Conservation (phyloP, 441 rosid species). For the Euphorbia schlechtendalii region DNA sequence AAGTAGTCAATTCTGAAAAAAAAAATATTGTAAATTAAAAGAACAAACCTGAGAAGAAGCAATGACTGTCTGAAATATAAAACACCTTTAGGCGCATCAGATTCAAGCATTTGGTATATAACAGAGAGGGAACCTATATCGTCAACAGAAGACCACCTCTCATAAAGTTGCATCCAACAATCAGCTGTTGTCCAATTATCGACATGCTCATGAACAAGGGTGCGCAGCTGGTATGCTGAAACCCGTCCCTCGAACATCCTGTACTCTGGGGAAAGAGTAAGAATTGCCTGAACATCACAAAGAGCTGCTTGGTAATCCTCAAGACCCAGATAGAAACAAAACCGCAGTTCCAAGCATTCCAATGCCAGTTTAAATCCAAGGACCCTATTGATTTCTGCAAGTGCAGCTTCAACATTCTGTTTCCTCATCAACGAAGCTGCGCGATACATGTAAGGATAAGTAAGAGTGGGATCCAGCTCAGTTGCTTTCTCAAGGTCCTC, state of each 20-base stretch:
- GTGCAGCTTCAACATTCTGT: constrained; percentile 70
- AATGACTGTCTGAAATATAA: constrained; percentile 89
- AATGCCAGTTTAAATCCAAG: constrained; percentile 89
- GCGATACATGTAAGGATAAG: constrained; percentile 93
- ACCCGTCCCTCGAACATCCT: constrained; percentile 93
- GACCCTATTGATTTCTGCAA: constrained; percentile 74
- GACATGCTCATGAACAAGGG: constrained; percentile 83
- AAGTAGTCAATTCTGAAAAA: neutral
- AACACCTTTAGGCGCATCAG: constrained; percentile 86
- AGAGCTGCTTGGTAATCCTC: constrained; percentile 81
- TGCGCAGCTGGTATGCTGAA: constrained; percentile 74
- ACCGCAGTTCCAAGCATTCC: constrained; percentile 92
- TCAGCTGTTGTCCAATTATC: constrained; percentile 93
- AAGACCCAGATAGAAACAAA: constrained; percentile 82
- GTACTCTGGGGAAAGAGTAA: constrained; percentile 78
- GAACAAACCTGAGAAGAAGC: constrained; percentile 76
- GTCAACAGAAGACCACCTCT: constrained; percentile 93
- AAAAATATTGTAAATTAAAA: neutral
- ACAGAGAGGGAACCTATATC: constrained; percentile 97
- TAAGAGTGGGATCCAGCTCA: constrained; percentile 75
- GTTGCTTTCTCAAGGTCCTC: constrained; percentile 90
- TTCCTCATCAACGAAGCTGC: constrained; percentile 78
- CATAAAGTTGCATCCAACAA: constrained; percentile 97
- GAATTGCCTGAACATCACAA: constrained; percentile 90
- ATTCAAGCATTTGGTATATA: constrained; percentile 97